Evolutionary conservation across 257 asterid genomes (phyloP).

Genomic region (Cinchona pubescens): DNA sequence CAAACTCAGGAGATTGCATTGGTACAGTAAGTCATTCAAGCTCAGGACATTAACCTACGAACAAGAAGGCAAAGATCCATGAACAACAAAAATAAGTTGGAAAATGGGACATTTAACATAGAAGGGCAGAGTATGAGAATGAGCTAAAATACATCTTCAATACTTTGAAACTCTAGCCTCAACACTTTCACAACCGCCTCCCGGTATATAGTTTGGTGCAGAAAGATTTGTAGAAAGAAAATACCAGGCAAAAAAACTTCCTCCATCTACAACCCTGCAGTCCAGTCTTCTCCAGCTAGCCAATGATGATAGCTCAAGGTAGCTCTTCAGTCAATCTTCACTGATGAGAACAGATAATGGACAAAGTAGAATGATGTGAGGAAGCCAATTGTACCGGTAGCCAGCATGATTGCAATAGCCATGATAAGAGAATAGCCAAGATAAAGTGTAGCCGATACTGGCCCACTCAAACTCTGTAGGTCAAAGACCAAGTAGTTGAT

Average conservation of each 20-base stretch:
- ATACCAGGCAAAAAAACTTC: constrained; percentile 13
- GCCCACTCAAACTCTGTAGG: constrained; percentile 82
- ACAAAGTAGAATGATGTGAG: constrained; percentile 79
- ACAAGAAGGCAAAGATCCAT: neutral
- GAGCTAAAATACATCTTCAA: constrained; percentile 34
- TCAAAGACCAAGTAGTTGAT: constrained; percentile 78
- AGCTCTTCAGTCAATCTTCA: constrained; percentile 66
- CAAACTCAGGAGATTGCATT: neutral
- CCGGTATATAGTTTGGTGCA: constrained; percentile 6
- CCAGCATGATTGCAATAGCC: constrained; percentile 74
- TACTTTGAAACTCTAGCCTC: constrained; percentile 32
- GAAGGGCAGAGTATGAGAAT: constrained; percentile 11
- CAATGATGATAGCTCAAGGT: constrained; percentile 3
- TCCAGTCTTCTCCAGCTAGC: constrained; percentile 11
- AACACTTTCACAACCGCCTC: constrained; percentile 20
- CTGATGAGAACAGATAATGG: constrained; percentile 82
- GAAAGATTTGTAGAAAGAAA: constrained; percentile 13
- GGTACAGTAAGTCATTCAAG: too few relatives aligned
- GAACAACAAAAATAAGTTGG: neutral
- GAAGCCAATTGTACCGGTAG: constrained; percentile 80
- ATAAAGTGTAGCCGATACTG: constrained; percentile 67
- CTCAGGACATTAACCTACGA: neutral
- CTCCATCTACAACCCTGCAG: constrained; percentile 16
- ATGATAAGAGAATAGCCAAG: constrained; percentile 77
- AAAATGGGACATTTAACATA: neutral